phyloP scores from a whole-genome alignment of 345 rosid species.

The Xanthoceras sorbifolium region DNA sequence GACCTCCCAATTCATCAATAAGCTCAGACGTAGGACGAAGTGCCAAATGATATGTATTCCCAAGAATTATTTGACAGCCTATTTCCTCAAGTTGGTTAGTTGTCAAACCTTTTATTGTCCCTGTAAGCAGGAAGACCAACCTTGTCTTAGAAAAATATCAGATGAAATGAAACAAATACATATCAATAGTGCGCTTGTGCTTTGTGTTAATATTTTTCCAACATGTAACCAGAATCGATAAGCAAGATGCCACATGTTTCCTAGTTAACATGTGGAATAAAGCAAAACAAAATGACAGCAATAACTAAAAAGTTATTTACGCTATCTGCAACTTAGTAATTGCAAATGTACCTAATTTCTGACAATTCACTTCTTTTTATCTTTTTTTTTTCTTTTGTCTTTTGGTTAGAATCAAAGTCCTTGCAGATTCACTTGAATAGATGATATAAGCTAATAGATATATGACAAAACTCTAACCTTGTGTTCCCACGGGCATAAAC shows the following conservation, averaged over 20 bases:
- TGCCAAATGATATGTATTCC: constrained; percentile 82
- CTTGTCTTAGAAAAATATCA: constrained; percentile 8
- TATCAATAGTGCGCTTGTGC: background rate
- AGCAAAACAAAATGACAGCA: background rate
- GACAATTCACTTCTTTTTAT: background rate
- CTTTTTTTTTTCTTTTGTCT: background rate
- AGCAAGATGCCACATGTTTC: background rate
- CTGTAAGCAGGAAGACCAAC: constrained; percentile 38
- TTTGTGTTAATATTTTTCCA: background rate
- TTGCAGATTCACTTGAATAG: background rate
- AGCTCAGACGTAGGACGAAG: constrained; percentile 83
- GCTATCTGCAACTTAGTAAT: background rate
- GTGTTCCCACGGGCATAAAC: constrained; percentile 88
- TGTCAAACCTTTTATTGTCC: constrained; percentile 78
- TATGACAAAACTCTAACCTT: constrained; percentile 46
- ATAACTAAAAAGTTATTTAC: background rate
- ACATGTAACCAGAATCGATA: background rate
- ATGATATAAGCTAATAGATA: background rate
- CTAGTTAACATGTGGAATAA: background rate
- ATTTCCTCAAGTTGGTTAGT: constrained; percentile 81
- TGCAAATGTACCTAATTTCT: background rate
- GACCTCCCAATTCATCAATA: constrained; percentile 76
- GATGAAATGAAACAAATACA: background rate
- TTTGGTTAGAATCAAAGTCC: background rate
- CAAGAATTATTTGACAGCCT: constrained; percentile 84